These are phyloP conservation scores for Kluyveromyces aestuarii DNA, from an alignment of 805 yeast genomes.

Conservation along the genomic window DNA sequence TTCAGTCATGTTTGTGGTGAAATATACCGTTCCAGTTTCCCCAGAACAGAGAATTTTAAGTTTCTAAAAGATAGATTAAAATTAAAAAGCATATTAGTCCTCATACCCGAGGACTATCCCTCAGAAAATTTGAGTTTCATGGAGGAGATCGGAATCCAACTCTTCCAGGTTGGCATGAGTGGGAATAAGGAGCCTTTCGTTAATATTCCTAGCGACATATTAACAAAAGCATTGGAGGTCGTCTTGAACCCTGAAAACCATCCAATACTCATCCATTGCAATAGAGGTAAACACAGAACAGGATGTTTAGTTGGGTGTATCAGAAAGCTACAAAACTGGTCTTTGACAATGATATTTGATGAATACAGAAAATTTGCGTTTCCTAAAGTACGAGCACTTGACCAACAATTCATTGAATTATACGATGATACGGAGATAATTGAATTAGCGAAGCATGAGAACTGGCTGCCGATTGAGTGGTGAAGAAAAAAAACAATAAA, in stretches of 20 bases:
- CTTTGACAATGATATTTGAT: constrained; percentile 86
- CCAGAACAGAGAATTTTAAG: constrained; percentile 71
- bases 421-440: constrained; percentile 62
- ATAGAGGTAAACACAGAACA: constrained; percentile 93
- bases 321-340: constrained; percentile 84
- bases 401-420: constrained; percentile 90
- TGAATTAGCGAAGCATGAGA: constrained; percentile 39
- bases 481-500: constrained; percentile 10
- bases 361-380: constrained; percentile 91
- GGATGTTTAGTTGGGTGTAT: constrained; percentile 95
- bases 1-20: constrained; percentile 73
- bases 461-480: constrained; percentile 69
- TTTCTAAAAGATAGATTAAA: constrained; percentile 50
- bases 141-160: constrained; percentile 47
- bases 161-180: constrained; percentile 85
- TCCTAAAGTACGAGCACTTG: constrained; percentile 92
- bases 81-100: constrained; percentile 67
- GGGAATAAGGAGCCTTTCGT: constrained; percentile 96
- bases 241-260: constrained; percentile 81
- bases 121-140: constrained; percentile 60
- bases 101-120: constrained; percentile 91
- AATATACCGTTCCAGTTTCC: constrained; percentile 85
- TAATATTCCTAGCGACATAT: constrained; percentile 54
- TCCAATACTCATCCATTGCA: constrained; percentile 89
- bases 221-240: constrained; percentile 73